These are phyloP conservation scores for Yarrowia phangngaensis DNA, from an alignment of 805 yeast species.

Conservation along the genomic window DNA sequence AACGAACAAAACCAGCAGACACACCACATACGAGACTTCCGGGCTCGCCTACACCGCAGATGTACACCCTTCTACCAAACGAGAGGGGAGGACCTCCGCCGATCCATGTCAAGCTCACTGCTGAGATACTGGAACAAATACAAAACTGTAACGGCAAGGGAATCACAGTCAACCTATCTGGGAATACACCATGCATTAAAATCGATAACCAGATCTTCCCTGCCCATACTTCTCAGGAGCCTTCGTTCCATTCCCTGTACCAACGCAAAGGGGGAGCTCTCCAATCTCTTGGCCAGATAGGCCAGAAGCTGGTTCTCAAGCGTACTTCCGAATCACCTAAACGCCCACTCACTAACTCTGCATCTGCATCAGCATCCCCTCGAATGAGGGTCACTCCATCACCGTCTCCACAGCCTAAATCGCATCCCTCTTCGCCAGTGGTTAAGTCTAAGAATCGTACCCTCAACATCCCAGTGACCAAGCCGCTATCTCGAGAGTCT, in stretches of 20 bases:
- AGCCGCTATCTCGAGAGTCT: constrained; percentile 32
- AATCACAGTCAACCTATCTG: constrained; percentile 4
- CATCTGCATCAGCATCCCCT: constrained; percentile 26
- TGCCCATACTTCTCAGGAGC: constrained; percentile 26
- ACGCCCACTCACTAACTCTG: constrained; percentile 25
- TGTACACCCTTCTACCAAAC: constrained; percentile 24
- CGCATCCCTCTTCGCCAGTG: constrained; percentile 19
- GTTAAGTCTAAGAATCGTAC: constrained; percentile 27
- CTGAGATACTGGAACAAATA: constrained; percentile 25
- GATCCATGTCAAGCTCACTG: constrained; percentile 26
- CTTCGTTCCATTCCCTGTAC: constrained; percentile 14
- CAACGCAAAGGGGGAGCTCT: constrained; percentile 12
- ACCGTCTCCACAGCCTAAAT: constrained; percentile 18
- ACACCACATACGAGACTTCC: neutral
- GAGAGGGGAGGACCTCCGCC: constrained; percentile 21
- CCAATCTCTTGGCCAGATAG: constrained; percentile 16
- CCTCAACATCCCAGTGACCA: constrained; percentile 29
- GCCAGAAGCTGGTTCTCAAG: constrained; percentile 22
- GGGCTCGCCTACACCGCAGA: neutral
- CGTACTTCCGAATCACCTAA: constrained; percentile 26
- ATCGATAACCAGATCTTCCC: constrained; percentile 11
- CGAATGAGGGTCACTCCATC: constrained; percentile 20
- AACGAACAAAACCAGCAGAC: neutral
- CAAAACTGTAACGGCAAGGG: constrained; percentile 8
- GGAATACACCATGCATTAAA: constrained; percentile 7